Evolutionary conservation across 1,284 basidiomycete species (phyloP), one percentile per base, ranked within the genome.

Genomic region (Lignosus rhinocerotis): DNA sequence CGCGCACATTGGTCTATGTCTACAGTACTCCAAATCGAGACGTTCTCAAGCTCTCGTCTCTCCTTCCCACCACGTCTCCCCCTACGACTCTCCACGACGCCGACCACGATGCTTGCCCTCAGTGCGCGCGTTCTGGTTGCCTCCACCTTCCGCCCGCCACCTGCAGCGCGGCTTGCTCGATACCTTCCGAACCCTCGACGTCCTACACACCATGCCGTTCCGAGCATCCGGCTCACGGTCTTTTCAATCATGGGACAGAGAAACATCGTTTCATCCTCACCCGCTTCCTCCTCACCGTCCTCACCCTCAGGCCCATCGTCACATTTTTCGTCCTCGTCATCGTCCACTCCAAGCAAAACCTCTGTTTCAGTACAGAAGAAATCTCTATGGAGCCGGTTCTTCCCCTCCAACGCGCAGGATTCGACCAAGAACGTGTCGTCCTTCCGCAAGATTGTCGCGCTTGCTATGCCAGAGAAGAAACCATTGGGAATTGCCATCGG

Each of bases 401-500:
- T 80, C 7, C 77, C 80, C 0, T 62, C 73, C 0, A 59, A 72
- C 5, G 54, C 76, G 44, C 68, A 64, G 21, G 67, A 75, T 7
- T 63, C 75, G 16, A 67, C 74, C 30, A 67, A 69, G 59, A 79
- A 74, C 47, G 69, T 76, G 14, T 86, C 89, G 0, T 91, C 87
- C 0, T 81, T 95, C 59, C 76, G 80, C 58, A 93, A 93, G 71
- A 86, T 95, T 31, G 65, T 88, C 9, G 74, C 86, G 2, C 83
- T 97, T 30, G 93, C 93, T 0, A 85, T 78, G 64, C 90, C 93
- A 0, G 94, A 96, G 75, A 80, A 78, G 65, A 90, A 85, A 65
- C 85, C 88, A 2, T 78, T 96, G 4, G 66, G 80, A 0, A 79
- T 86, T 32, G 94, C 94, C 8, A 78, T 94, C 53, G 90, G 78